These are phyloP conservation scores for Hura crepitans DNA, from an alignment of 441 rosid genomes.

Conservation along the genomic window DNA sequence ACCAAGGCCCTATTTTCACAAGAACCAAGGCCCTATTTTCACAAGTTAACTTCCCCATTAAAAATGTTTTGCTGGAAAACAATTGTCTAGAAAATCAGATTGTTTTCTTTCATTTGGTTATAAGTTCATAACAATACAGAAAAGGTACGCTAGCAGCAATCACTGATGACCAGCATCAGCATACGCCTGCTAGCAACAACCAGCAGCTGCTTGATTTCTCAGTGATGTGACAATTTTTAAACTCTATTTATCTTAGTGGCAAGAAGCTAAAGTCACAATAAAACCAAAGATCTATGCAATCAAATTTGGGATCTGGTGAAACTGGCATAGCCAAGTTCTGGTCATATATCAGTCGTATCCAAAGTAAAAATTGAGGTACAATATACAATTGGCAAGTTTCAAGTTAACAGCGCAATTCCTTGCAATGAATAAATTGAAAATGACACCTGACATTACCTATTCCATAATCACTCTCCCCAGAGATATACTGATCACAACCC, in stretches of 20 bases:
- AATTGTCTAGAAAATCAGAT: no score
- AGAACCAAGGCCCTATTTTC: no score
- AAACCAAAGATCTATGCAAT: neutral
- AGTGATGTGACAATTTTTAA: neutral
- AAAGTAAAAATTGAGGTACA: conserved; percentile 14
- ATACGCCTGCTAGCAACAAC: neutral
- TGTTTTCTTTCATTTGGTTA: neutral
- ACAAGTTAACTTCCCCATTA: neutral
- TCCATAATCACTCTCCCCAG: conserved; percentile 54
- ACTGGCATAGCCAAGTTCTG: neutral
- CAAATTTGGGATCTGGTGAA: neutral
- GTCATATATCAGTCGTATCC: neutral
- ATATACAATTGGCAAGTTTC: no score
- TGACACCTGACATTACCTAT: conserved; percentile 43
- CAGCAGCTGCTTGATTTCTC: neutral
- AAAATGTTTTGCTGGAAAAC: neutral
- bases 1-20: no score
- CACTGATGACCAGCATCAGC: neutral
- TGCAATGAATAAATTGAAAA: neutral
- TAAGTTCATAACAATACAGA: neutral
- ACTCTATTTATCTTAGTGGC: neutral
- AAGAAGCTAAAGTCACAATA: neutral
- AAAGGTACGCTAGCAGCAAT: neutral
- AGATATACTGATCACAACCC: conserved; percentile 79
- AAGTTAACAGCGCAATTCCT: neutral